Evolutionary conservation across 805 yeast genomes (phyloP).

Genomic region (Wickerhamomyces canadensis): DNA sequence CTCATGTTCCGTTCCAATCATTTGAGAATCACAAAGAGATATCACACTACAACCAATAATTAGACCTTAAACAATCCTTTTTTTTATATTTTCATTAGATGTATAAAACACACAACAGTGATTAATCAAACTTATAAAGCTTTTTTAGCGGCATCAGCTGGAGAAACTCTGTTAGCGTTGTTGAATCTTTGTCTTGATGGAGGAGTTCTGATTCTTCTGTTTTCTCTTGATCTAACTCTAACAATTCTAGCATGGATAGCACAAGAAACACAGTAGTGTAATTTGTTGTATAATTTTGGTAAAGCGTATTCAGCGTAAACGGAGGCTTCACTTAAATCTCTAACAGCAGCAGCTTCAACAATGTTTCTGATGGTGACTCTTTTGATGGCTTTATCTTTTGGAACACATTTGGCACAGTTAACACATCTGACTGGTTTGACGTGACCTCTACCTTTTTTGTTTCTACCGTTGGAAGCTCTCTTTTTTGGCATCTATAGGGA

Average conservation of each 20-base stretch:
- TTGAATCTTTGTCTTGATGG: constrained; percentile 99
- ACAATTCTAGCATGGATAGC: constrained; percentile 99
- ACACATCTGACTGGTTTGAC: constrained; percentile 99
- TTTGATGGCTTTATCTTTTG: constrained; percentile 99
- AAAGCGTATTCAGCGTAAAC: constrained; percentile 98
- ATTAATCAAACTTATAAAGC: constrained; percentile 42
- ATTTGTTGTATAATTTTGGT: constrained; percentile 99
- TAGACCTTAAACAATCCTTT: constrained; percentile 1
- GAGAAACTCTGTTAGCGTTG: constrained; percentile 93
- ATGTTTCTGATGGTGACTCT: constrained; percentile 99
- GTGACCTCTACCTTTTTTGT: constrained; percentile 99
- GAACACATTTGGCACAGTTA: constrained; percentile 99
- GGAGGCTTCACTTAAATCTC: constrained; percentile 99
- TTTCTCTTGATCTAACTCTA: constrained; percentile 98
- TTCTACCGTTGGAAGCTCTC: constrained; percentile 99
- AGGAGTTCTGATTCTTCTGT: constrained; percentile 98
- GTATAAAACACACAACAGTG: constrained; percentile 1
- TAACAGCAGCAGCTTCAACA: constrained; percentile 99
- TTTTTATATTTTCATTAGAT: constrained; percentile 1
- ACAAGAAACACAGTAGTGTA: constrained; percentile 99
- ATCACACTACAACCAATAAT: too few species aligned
- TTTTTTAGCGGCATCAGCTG: constrained; percentile 96
- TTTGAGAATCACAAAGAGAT: too few species aligned
- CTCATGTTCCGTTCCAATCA: too few species aligned
- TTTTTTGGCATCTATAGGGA: constrained; percentile 90